A percentile compares a stretch with the other conserved stretches of the same genome.
These are phyloP conservation scores for Blastocystis sp. DNA, from an alignment of 352 stramenopile genomes.

Conservation along the genomic window DNA sequence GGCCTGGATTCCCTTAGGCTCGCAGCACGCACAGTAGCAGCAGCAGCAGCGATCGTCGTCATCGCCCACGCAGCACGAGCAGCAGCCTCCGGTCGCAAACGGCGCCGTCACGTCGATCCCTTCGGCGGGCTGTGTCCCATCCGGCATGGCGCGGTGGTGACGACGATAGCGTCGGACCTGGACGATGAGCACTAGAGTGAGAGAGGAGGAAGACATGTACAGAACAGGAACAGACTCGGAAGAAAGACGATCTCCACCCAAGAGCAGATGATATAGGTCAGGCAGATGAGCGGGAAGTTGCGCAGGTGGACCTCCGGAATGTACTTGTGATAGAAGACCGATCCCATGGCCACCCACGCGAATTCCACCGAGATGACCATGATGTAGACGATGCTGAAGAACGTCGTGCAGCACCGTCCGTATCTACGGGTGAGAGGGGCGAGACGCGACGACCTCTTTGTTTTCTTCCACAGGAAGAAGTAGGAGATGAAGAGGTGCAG, in stretches of 20 bases:
- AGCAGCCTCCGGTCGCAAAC: slow-evolving; percentile 27
- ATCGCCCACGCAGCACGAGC: slow-evolving; percentile 41
- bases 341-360: slow-evolving; percentile 30
- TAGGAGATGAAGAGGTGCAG: slow-evolving; percentile 2
- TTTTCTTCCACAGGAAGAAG: slow-evolving; percentile 43
- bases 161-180: slow-evolving; percentile 33
- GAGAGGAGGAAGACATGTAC: not conserved
- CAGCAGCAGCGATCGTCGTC: slow-evolving; percentile 49
- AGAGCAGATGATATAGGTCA: slow-evolving; percentile 25
- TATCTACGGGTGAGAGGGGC: not conserved
- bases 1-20: not conserved
- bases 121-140: not conserved
- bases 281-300: not conserved
- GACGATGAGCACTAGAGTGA: slow-evolving; percentile 31
- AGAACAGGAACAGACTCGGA: not conserved
- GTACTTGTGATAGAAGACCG: slow-evolving; percentile 15
- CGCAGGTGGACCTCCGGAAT: not conserved
- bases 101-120: not conserved
- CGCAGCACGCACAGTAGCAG: slow-evolving; percentile 47
- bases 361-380: slow-evolving; percentile 31
- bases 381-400: slow-evolving; percentile 49
- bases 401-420: not conserved
- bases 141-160: not conserved
- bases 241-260: slow-evolving; percentile 37
- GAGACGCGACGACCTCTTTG: not conserved